Percentiles rank a stretch among this genome's conserved stretches.
Evolutionary conservation across 768 basidiomycete species (phyloP).

Genomic region (Rhodotorula toruloides): DNA sequence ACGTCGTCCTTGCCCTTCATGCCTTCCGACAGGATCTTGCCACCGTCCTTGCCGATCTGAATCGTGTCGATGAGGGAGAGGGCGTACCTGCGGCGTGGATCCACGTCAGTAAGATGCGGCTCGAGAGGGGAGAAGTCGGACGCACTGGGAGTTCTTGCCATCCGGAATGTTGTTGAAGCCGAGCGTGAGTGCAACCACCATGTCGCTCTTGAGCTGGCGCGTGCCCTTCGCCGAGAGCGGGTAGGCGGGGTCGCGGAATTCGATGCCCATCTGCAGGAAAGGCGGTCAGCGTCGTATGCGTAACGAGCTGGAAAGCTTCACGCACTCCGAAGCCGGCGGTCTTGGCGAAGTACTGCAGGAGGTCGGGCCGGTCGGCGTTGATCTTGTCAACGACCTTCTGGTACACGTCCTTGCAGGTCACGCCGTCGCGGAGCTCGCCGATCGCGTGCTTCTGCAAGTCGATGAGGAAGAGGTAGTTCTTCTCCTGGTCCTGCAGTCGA

Average conservation of each 20-base stretch:
- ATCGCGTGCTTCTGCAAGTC: constrained; percentile 71
- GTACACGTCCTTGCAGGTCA: constrained; percentile 72
- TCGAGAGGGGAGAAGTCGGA: constrained; percentile 1
- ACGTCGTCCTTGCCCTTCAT: constrained; percentile 78
- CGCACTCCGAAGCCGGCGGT: constrained; percentile 69
- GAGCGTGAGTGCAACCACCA: constrained; percentile 77
- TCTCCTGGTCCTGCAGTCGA: constrained; percentile 73
- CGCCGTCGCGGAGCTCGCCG: constrained; percentile 71
- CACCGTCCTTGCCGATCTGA: constrained; percentile 59
- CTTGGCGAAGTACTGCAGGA: constrained; percentile 81
- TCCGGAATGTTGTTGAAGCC: constrained; percentile 81
- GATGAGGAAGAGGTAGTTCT: constrained; percentile 71
- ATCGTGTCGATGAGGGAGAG: constrained; percentile 84
- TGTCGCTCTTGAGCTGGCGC: constrained; percentile 64
- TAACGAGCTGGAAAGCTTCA: not conserved
- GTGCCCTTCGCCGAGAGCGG: constrained; percentile 74
- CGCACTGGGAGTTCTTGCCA: constrained; percentile 63
- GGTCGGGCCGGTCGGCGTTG: constrained; percentile 68
- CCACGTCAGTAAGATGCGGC: not conserved
- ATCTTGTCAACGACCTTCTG: constrained; percentile 65
- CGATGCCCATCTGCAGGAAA: constrained; percentile 72
- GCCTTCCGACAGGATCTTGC: constrained; percentile 62
- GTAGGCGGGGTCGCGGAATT: constrained; percentile 85
- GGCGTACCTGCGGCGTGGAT: constrained; percentile 60
- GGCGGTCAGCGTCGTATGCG: not conserved